Evolutionary conservation across 208 protist genomes (phyloP).

Genomic region (Tritrichomonas musculus): DNA sequence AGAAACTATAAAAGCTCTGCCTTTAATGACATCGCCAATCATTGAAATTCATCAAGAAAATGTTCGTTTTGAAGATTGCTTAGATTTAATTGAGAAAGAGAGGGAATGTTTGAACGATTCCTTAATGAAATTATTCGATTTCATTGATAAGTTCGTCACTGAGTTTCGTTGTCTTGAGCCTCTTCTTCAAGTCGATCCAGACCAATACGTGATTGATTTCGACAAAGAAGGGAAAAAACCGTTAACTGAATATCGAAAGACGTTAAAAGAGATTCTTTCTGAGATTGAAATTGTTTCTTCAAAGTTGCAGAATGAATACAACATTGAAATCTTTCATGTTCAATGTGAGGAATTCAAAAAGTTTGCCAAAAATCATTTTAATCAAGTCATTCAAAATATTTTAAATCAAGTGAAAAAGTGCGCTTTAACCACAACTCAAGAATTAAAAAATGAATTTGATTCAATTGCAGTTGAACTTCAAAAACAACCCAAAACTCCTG

Average conservation of each 20-base stretch:
- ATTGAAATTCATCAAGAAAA: not conserved
- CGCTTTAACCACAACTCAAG: not conserved
- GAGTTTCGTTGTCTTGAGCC: not conserved
- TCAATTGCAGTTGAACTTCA: conserved; percentile 11
- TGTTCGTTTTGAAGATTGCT: not conserved
- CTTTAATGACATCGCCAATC: not conserved
- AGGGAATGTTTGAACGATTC: not conserved
- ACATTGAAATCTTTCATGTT: not conserved
- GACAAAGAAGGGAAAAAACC: not conserved
- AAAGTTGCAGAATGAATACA: not conserved
- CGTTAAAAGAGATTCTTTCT: not conserved
- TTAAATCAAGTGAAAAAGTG: not conserved
- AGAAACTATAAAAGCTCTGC: not conserved
- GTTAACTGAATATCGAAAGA: not conserved
- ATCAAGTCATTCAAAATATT: not conserved
- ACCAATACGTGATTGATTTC: conserved; percentile 5
- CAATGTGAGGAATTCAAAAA: not conserved
- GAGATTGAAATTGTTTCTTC: not conserved
- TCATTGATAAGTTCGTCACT: not conserved
- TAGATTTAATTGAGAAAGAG: not conserved
- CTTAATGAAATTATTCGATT: not conserved
- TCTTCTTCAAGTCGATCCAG: not conserved
- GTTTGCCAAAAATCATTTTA: not conserved
- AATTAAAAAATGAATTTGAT: not conserved
- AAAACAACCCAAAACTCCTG: not conserved